These are phyloP conservation scores for Brassica nigra DNA, from an alignment of 345 rosid species.

Conservation along the genomic window DNA sequence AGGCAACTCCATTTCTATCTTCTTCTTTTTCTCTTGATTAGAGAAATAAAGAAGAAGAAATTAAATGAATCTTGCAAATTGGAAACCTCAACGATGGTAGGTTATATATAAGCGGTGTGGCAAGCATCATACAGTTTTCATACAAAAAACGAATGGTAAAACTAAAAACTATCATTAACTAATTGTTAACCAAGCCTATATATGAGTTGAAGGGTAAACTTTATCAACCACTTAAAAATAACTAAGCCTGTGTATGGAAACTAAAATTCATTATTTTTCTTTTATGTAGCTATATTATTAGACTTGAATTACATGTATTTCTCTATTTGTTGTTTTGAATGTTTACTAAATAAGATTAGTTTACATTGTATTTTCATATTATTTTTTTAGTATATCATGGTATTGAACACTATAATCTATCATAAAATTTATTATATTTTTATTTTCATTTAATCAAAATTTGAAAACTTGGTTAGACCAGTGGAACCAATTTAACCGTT, in stretches of 20 bases:
- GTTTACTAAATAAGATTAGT: background rate
- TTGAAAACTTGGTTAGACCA: background rate
- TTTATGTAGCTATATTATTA: background rate
- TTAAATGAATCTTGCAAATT: background rate
- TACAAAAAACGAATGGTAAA: background rate
- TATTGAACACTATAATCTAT: background rate
- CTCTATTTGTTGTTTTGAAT: background rate
- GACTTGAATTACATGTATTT: background rate
- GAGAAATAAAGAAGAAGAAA: background rate
- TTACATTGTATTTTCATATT: background rate
- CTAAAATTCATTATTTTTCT: background rate
- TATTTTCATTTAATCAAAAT: background rate
- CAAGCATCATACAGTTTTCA: background rate
- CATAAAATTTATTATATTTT: background rate
- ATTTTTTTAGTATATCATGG: background rate
- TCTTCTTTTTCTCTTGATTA: background rate
- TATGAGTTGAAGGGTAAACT: background rate
- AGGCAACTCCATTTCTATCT: constrained; percentile 18
- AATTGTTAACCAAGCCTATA: constrained; percentile 19
- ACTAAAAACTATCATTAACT: constrained; percentile 4
- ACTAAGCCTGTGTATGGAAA: background rate
- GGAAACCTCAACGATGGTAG: background rate
- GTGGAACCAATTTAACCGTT: background rate
- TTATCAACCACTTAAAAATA: background rate
- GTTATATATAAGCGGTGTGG: constrained; percentile 9